Percentiles rank a stretch among this genome's conserved stretches.
phyloP scores from a whole-genome alignment of 2,329 filamentous ascomycete species.

The Verticillium dahliae region DNA sequence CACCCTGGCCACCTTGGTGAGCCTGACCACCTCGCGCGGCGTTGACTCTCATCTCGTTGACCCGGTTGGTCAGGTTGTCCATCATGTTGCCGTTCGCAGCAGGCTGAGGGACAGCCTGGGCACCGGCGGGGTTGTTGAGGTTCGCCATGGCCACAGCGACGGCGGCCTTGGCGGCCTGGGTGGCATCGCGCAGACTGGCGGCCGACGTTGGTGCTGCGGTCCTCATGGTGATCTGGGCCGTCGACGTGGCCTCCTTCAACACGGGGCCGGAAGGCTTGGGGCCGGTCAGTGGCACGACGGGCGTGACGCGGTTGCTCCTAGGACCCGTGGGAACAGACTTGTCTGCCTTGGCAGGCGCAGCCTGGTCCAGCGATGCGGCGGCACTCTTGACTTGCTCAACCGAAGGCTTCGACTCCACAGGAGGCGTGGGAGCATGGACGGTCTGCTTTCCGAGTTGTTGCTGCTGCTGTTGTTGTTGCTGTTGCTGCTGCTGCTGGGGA shows the following conservation, averaged over 20 bases:
- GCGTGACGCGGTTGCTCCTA: constrained; percentile 50
- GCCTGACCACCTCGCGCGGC: constrained; percentile 38
- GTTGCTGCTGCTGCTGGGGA: constrained; percentile 2
- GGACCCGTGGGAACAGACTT: constrained; percentile 40
- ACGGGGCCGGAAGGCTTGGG: constrained; percentile 7
- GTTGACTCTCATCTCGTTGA: constrained; percentile 69
- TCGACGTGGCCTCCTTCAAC: constrained; percentile 16
- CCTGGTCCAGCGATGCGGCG: constrained; percentile 40
- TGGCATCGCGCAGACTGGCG: constrained; percentile 55
- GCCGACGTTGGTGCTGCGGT: constrained; percentile 20
- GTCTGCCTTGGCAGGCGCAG: constrained; percentile 24
- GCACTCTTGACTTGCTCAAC: constrained; percentile 45
- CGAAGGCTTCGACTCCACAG: constrained; percentile 63
- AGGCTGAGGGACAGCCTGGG: constrained; percentile 11
- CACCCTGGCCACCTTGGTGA: constrained; percentile 35
- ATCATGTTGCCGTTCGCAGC: constrained; percentile 37
- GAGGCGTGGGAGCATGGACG: constrained; percentile 52
- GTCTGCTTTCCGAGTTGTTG: constrained; percentile 15
- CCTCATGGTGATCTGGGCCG: constrained; percentile 18
- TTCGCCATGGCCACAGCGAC: constrained; percentile 78
- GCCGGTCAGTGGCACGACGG: constrained; percentile 57
- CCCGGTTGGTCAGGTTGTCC: constrained; percentile 68
- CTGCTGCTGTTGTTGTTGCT: constrained; percentile 2
- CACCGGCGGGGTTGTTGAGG: constrained; percentile 36
- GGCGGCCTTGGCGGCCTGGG: constrained; percentile 67